These are phyloP conservation scores for Helichrysum umbraculigerum DNA, from an alignment of 129 eudicot species.

Conservation along the genomic window DNA sequence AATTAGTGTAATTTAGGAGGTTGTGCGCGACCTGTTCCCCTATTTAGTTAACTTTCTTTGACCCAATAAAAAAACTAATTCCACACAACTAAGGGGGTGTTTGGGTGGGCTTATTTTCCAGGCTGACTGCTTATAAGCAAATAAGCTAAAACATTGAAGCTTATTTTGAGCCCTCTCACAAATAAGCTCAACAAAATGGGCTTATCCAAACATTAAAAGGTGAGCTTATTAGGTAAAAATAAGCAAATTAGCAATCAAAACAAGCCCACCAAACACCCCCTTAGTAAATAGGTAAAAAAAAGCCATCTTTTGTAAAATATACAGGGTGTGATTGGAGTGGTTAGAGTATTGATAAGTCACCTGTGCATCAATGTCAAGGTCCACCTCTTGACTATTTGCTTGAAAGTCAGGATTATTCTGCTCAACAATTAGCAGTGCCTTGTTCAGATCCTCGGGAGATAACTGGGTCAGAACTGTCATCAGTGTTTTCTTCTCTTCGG, in stretches of 20 bases:
- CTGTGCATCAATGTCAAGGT: slow-evolving; percentile 77
- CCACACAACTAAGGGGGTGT: not conserved
- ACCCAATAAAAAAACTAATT: not conserved
- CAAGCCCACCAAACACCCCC: too few relatives aligned
- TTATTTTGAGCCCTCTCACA: too few relatives aligned
- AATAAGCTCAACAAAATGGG: too few relatives aligned
- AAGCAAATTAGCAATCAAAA: too few relatives aligned
- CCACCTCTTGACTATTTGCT: slow-evolving; percentile 59
- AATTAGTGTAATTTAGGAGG: not conserved
- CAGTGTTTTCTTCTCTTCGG: slow-evolving; percentile 75
- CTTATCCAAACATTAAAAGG: too few relatives aligned
- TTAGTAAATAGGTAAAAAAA: not conserved
- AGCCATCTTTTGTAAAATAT: not conserved
- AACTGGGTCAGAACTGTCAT: slow-evolving; percentile 54
- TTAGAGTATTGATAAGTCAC: slow-evolving; percentile 33
- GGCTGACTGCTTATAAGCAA: too few relatives aligned
- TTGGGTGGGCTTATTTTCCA: too few relatives aligned
- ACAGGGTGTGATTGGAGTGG: not conserved
- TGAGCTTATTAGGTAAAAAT: too few relatives aligned
- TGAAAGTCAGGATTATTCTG: slow-evolving; percentile 63
- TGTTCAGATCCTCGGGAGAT: slow-evolving; percentile 65
- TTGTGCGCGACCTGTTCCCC: not conserved
- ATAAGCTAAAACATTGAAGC: too few relatives aligned
- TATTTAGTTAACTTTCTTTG: not conserved
- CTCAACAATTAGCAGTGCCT: slow-evolving; percentile 70